Evolutionary conservation across 2,329 filamentous ascomycete genomes (phyloP).

Genomic region (Cytospora piceae): DNA sequence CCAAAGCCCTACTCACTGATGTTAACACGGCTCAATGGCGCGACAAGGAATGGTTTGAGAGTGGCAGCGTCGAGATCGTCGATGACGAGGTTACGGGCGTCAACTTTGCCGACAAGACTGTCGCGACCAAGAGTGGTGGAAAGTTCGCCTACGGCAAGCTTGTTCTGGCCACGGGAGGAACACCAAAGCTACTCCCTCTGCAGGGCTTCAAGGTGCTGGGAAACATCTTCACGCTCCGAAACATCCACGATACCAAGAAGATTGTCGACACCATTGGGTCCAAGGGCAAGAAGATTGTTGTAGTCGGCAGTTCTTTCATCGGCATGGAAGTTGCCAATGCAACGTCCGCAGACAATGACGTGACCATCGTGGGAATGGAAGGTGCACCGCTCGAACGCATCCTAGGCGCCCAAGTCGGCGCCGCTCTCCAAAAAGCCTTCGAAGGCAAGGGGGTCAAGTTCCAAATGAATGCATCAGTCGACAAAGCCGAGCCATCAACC

Average conservation of each 20-base stretch:
- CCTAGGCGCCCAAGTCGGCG: conserved; percentile 80
- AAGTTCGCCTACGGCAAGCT: conserved; percentile 83
- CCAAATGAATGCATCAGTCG: conserved; percentile 77
- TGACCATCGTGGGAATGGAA: conserved; percentile 89
- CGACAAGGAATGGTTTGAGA: conserved; percentile 75
- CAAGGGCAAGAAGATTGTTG: conserved; percentile 86
- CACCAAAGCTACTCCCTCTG: conserved; percentile 74
- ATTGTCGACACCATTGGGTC: conserved; percentile 82
- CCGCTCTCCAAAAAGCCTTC: conserved; percentile 75
- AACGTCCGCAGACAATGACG: conserved; percentile 75
- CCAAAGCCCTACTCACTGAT: conserved; percentile 88
- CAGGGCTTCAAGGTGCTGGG: conserved; percentile 82
- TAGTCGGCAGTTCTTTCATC: conserved; percentile 94
- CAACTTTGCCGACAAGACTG: conserved; percentile 74
- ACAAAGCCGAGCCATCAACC: conserved; percentile 75
- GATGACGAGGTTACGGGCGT: conserved; percentile 70
- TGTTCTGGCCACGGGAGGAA: conserved; percentile 85
- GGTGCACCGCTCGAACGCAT: conserved; percentile 82
- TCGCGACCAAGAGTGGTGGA: conserved; percentile 74
- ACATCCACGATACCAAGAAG: conserved; percentile 73
- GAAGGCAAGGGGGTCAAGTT: conserved; percentile 92
- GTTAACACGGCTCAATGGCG: conserved; percentile 77
- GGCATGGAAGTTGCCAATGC: conserved; percentile 97
- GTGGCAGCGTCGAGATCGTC: conserved; percentile 60
- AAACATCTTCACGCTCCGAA: conserved; percentile 86